Evolutionary conservation across 768 basidiomycete genomes (phyloP), one percentile per base, ranked within the genome.

Genomic region (Paxillus involutus): DNA sequence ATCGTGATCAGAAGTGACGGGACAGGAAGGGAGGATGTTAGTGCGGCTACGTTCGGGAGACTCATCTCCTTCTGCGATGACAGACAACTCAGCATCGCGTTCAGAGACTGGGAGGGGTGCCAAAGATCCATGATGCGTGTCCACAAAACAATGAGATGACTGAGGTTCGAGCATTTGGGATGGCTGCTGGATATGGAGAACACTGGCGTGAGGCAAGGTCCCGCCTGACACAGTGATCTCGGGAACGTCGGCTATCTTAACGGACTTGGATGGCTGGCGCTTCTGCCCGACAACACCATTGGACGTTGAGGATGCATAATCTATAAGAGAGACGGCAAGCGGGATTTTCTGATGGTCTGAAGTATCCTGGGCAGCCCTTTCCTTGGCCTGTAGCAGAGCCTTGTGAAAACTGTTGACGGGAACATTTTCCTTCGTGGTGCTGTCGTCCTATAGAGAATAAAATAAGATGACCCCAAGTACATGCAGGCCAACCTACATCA

Each of bases 21-120:
- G 12, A 33, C 57, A 50, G 17, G 47, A 33, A 21, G 51, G 52
- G 30, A 37, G 42, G 14, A 30, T 40, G 33, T 50, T 46, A 30
- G 35, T 37, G 50, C 36, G 47, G 59, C 62, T 68, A 35, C 67
- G 67, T 51, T 88, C 85, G 4, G 67, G 67, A 3, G 72, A 73
- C 60, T 88, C 84, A 45, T 91, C 88, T 49, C 82, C 87, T 70
- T 89, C 88, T 0, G 79, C 82, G 51, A 89, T 89, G 50, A 86
- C 76, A 29, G 88, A 90, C 35, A 91, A 68, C 47, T 84, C 80
- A 41, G 76, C 77, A 36, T 53, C 56, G 14, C 40, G 58, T n/a
- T 62, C 59, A 29, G 49, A 67, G 73, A 33, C 73, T 68, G 32
- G 24, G 29, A 56, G 49, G 24, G 51, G 51, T 4, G 26, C 29